Percentiles rank a stretch among this genome's conserved stretches.
Evolutionary conservation across 2,329 filamentous ascomycete species (phyloP).

Genomic region (Pleurostoma richardsiae): DNA sequence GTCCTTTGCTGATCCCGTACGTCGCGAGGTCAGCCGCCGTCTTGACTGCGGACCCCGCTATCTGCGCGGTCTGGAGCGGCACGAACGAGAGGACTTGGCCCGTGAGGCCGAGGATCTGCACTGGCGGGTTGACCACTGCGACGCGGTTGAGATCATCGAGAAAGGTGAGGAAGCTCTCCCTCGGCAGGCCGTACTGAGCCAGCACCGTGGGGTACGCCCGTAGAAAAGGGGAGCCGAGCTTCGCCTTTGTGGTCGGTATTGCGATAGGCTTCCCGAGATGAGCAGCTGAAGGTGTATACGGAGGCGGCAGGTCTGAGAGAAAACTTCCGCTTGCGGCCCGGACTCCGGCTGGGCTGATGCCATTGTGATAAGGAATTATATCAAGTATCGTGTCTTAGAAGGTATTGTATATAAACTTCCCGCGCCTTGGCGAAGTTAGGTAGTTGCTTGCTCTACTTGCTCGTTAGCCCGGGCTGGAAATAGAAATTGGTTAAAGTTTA

Average conservation of each 20-base stretch:
- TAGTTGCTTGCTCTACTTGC: no score
- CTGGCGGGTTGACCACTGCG: slow-evolving; percentile 11
- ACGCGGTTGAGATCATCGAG: slow-evolving; percentile 12
- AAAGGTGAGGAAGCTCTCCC: slow-evolving; percentile 10
- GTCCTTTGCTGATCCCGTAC: slow-evolving; percentile 9
- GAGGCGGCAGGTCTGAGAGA: no score
- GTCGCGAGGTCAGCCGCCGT: slow-evolving; percentile 6
- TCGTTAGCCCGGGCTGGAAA: no score
- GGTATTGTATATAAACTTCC: no score
- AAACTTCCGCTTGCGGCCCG: no score
- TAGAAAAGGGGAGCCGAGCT: slow-evolving; percentile 12
- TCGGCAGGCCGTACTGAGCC: slow-evolving; percentile 5
- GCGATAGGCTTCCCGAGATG: slow-evolving; percentile 8
- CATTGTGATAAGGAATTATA: no score
- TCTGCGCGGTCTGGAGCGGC: slow-evolving; percentile 11
- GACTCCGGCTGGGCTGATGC: no score
- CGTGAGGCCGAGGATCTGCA: slow-evolving; percentile 10
- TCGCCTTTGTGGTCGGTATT: slow-evolving; percentile 11
- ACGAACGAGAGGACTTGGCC: slow-evolving; percentile 11
- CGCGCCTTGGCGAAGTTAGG: no score
- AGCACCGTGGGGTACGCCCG: slow-evolving; percentile 12
- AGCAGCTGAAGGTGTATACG: no score
- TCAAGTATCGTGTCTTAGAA: no score
- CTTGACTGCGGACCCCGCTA: neutral
- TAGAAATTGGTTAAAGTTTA: no score